Conservation (phyloP, 352 stramenopile species). For the Blastocystis sp. region DNA sequence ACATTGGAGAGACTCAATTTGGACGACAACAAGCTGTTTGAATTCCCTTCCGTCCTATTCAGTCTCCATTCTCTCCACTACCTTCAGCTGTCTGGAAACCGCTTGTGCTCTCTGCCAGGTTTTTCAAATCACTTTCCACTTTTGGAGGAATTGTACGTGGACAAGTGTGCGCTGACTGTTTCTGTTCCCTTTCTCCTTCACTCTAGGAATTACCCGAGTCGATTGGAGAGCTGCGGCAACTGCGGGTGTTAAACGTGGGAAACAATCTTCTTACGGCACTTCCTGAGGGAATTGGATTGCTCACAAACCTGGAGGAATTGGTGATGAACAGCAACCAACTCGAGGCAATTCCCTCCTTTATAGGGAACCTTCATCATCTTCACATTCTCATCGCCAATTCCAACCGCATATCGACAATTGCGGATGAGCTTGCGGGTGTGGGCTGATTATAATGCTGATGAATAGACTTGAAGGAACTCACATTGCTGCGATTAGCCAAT, state of each 20-base stretch:
- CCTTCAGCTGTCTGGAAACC: conserved; percentile 32
- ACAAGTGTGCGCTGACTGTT: conserved; percentile 40
- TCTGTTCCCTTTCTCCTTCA: background rate
- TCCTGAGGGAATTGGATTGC: background rate
- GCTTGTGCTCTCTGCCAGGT: background rate
- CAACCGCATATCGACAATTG: conserved; percentile 1
- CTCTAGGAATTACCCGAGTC: conserved; percentile 16
- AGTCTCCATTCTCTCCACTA: background rate
- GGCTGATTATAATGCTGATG: background rate
- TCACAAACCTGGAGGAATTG: conserved; percentile 1
- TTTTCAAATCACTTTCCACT: conserved; percentile 7
- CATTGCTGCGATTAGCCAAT: background rate
- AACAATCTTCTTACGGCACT: conserved; percentile 3
- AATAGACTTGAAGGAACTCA: background rate
- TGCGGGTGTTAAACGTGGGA: background rate
- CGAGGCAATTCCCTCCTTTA: background rate
- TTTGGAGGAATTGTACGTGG: conserved; percentile 4
- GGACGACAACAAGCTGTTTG: conserved; percentile 32
- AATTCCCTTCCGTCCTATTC: conserved; percentile 23
- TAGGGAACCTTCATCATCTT: background rate
- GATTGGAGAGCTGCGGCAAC: background rate
- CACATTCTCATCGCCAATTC: conserved; percentile 12
- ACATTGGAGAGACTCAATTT: conserved; percentile 5
- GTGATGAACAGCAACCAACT: conserved; percentile 28
- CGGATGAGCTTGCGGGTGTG: conserved; percentile 11